A percentile compares a stretch with the other conserved stretches of the same genome.
phyloP scores from a whole-genome alignment of 345 rosid species.

The Litchi chinensis region DNA sequence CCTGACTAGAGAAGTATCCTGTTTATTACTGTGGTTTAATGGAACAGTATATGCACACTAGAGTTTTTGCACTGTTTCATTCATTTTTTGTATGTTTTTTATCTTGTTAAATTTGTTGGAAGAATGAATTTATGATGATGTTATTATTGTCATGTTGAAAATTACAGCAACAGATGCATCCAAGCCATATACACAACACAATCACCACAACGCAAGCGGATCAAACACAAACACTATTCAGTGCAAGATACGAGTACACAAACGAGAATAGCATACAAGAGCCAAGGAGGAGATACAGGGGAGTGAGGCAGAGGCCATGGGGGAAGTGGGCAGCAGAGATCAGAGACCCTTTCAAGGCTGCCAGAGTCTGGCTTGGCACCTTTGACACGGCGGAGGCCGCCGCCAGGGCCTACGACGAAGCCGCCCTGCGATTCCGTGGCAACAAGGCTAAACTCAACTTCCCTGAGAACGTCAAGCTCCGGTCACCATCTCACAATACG shows the following conservation, averaged over 20 bases:
- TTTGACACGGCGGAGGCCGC: slow-evolving; percentile 88
- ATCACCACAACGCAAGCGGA: slow-evolving; percentile 25
- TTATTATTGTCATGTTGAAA: not conserved
- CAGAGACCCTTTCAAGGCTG: slow-evolving; percentile 84
- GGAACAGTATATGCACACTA: too few relatives aligned
- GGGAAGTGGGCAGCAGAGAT: slow-evolving; percentile 99
- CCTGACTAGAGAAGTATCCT: too few relatives aligned
- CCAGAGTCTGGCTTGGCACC: slow-evolving; percentile 93
- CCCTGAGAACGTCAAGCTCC: slow-evolving; percentile 87
- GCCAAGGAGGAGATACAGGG: slow-evolving; percentile 70
- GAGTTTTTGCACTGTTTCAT: too few relatives aligned
- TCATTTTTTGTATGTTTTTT: too few relatives aligned
- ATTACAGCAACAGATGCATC: slow-evolving; percentile 31
- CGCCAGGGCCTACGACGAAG: slow-evolving; percentile 86
- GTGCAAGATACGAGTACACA: slow-evolving; percentile 53
- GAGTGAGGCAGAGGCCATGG: slow-evolving; percentile 95
- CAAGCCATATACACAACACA: not conserved
- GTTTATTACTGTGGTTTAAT: too few relatives aligned
- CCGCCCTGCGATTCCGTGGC: slow-evolving; percentile 84
- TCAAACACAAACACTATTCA: not conserved
- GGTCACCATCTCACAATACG: slow-evolving; percentile 22
- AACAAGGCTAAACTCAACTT: slow-evolving; percentile 95
- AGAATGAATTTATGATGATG: not conserved
- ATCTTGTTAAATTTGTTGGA: too few relatives aligned
- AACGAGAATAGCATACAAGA: slow-evolving; percentile 28